phyloP scores from a whole-genome alignment of 2,329 filamentous ascomycete species.

The Xylariaceae sp. region DNA sequence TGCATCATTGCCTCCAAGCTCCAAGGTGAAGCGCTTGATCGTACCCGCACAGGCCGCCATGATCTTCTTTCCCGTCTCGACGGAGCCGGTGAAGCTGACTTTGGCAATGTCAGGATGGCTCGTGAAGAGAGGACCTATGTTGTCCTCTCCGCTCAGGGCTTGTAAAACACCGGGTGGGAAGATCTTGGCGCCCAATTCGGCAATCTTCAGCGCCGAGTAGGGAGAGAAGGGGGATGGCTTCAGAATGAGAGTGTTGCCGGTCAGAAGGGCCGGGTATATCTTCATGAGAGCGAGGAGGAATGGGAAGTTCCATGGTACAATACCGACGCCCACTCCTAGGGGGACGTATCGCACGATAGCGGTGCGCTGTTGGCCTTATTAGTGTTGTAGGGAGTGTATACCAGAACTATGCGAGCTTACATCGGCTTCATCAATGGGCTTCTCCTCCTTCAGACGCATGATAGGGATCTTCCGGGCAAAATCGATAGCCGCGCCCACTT shows the following conservation, averaged over 20 bases:
- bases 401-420: constrained; percentile 9
- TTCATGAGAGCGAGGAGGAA: constrained; percentile 49
- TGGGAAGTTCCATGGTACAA: constrained; percentile 54
- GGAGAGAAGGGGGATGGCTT: constrained; percentile 53
- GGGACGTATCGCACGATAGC: constrained; percentile 36
- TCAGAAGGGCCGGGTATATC: constrained; percentile 50
- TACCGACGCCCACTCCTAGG: constrained; percentile 42
- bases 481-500: background rate
- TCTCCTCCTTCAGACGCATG: constrained; percentile 24
- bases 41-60: constrained; percentile 51
- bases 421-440: constrained; percentile 12
- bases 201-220: constrained; percentile 46
- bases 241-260: constrained; percentile 51
- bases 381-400: background rate
- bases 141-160: constrained; percentile 54
- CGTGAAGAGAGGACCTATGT: constrained; percentile 54
- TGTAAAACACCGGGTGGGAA: constrained; percentile 60
- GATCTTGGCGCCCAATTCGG: constrained; percentile 51
- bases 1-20: constrained; percentile 58
- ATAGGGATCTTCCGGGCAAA: background rate
- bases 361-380: constrained; percentile 15
- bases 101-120: constrained; percentile 56
- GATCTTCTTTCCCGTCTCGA: constrained; percentile 55
- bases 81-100: constrained; percentile 60
- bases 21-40: constrained; percentile 58